A percentile compares a stretch with the other conserved stretches of the same genome.
Conservation (phyloP, 2,329 filamentous ascomycete genomes). For the Cytospora chrysosperma region DNA sequence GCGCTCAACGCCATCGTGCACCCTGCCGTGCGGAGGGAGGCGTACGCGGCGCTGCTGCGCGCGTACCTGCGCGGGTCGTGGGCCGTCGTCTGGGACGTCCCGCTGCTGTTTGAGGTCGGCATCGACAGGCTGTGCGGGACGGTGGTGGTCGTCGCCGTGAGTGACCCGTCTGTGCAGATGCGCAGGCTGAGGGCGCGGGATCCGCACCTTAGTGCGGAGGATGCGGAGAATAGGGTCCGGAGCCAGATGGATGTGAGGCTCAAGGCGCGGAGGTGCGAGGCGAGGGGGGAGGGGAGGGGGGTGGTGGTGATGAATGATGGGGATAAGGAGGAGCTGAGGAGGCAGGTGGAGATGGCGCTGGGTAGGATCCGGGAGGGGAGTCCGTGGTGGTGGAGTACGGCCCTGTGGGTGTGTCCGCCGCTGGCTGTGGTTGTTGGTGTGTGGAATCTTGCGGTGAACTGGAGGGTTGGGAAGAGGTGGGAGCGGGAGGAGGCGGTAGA, state of each 20-base stretch:
- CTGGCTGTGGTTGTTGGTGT: constrained; percentile 66
- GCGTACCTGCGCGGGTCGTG: constrained; percentile 75
- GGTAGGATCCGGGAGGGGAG: constrained; percentile 59
- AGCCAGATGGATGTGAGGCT: constrained; percentile 84
- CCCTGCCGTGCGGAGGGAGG: constrained; percentile 80
- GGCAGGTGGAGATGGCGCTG: constrained; percentile 67
- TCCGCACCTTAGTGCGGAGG: constrained; percentile 73
- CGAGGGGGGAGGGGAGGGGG: constrained; percentile 62
- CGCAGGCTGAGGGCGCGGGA: constrained; percentile 73
- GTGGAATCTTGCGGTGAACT: constrained; percentile 73
- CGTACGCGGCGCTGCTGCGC: constrained; percentile 71
- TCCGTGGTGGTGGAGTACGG: constrained; percentile 81
- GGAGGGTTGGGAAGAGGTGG: constrained; percentile 70
- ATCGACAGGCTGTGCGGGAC: constrained; percentile 84
- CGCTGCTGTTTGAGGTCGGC: constrained; percentile 83
- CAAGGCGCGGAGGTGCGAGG: constrained; percentile 75
- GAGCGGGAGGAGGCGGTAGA: constrained; percentile 53
- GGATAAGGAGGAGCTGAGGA: constrained; percentile 65
- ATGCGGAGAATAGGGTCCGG: constrained; percentile 80
- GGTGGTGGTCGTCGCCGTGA: constrained; percentile 83
- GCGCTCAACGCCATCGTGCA: constrained; percentile 90
- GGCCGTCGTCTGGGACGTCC: constrained; percentile 91
- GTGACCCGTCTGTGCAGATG: constrained; percentile 80
- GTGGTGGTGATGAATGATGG: constrained; percentile 91
- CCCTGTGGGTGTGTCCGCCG: constrained; percentile 69